Base-by-base conservation (phyloP, 805 yeast genomes). In the Citeromyces matritensis region DNA sequence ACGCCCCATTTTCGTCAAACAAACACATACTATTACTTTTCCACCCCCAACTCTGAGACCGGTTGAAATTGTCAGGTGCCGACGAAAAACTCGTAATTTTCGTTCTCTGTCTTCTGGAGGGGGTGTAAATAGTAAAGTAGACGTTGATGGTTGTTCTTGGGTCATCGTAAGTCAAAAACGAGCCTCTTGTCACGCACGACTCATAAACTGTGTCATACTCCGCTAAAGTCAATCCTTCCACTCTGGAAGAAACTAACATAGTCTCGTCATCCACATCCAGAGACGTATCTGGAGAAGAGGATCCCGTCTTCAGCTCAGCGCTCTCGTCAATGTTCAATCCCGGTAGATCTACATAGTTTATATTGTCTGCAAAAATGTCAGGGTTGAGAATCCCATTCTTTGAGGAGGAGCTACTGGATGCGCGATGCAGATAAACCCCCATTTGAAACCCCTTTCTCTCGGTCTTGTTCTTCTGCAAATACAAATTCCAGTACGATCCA, bases 31-130 rank as follows among this genome's bases (percentile, higher is more conserved):
- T 63, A 31, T 60, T 63, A 37, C 71, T 63, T 36, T 67, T 68
- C 76, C 76, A 69, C 1, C 76, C 75, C 76, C 76, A 69, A 37
- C 73, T 65, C 44, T 69, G 75, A 1, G 70, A 60, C 31, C 57
- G 56, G 30, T 62, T 64, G 43, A 69, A 69, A 33, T 53, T 48
- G 37, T 67, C 69, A 0, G 75, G 74, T n/a, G 64, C 58, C 3
- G 73, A 65, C n/a, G 65, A 49, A 41, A 69, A 69, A 19, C 73
- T 60, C 2, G 73, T 67, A 32, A 66, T 49, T 1, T 63, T 52
- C 1, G 68, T 55, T 39, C 53, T 62, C 2, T 51, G 48, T 33
- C 58, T 54, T 34, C 71, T 46, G 1, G 73, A 65, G 1, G 73
- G 74, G 2, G 74, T 67, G 40, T 62, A 65, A 17, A 69, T 65